Evolutionary conservation across 371 early-diverging fungal genomes (phyloP), one percentile per base, ranked within the genome.

Genomic region (Blastocladiella emersonii): DNA sequence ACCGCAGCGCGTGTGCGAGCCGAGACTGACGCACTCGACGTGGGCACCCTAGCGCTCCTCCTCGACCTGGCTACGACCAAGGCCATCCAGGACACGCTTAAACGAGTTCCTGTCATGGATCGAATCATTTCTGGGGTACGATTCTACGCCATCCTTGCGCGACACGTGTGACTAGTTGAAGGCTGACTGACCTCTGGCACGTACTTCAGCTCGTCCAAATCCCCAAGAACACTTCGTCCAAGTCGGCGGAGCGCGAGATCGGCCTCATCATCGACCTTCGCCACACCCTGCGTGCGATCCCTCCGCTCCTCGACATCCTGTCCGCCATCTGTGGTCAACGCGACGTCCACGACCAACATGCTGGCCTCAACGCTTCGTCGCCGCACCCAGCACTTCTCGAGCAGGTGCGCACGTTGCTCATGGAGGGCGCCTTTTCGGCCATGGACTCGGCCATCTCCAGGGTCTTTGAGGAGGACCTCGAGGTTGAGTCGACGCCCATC

Each of bases 391-490:
- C n/a, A 57, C 30, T 15, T 7, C 23, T 63, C 34, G 48, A 34
- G 32, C 5, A 2, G 59, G 36, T 64, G 61, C 32, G 32, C 25
- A 35, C 7, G 15, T 57, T 30, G 8, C 48, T 48, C 56, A 35
- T 32, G 51, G 45, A 75, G 13, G 27, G 65, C 32, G 64, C 71
- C 5, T 51, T 77, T 39, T 67, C 41, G 23, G 63, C 67, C 3
- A 69, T 89, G 19, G 64, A 66, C 21, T 65, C 62, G 1, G 61
- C 59, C 2, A 83, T 89, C 19, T 69, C 81, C 49, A 63, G 68
- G 3, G 76, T 77, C 2, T 70, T 89, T 12, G 84, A 91, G 61
- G 78, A 82, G 21, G 90, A 89, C 39, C 72, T 90, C 2, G 71
- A 76, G 0, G 74, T 79, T 34, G 85, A 89, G 63, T 91, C 84